Evolutionary conservation across 225 moss, liverwort and hornwort species (phyloP).

Genomic region (Sphagnum contortum): DNA sequence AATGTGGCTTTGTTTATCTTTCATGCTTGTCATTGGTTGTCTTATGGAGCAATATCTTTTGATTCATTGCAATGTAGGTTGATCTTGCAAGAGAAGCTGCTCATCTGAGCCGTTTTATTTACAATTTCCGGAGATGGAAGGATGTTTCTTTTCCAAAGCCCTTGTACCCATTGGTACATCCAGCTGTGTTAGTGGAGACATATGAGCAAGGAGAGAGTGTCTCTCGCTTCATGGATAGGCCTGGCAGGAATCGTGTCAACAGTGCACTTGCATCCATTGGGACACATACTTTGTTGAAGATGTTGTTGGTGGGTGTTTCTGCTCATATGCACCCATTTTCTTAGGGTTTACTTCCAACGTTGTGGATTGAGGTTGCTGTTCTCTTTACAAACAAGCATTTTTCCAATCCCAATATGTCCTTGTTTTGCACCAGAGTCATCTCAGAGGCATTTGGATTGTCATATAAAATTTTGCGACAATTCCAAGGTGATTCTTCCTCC

Average conservation of each 20-base stretch:
- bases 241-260: conserved; percentile 56
- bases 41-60: too few species aligned
- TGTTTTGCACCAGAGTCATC: background rate
- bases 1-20: too few species aligned
- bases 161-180: conserved; percentile 92
- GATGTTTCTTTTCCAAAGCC: conserved; percentile 97
- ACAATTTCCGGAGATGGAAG: conserved; percentile 95
- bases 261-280: conserved; percentile 79
- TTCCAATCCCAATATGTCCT: background rate
- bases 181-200: conserved; percentile 91
- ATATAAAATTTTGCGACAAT: too few species aligned
- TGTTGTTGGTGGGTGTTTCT: conserved; percentile 59
- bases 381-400: too few species aligned
- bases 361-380: too few species aligned
- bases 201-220: conserved; percentile 93
- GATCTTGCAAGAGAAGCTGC: conserved; percentile 99
- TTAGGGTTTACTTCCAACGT: too few species aligned
- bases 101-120: conserved; percentile 92
- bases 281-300: conserved; percentile 82
- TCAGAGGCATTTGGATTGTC: too few species aligned
- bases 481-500: too few species aligned
- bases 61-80: conserved; percentile 24
- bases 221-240: conserved; percentile 64
- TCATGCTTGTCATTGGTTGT: too few species aligned
- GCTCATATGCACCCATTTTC: too few species aligned